Evolutionary conservation across 78 protist species (phyloP).

Genomic region (Dictyostelium brefeldianum): DNA sequence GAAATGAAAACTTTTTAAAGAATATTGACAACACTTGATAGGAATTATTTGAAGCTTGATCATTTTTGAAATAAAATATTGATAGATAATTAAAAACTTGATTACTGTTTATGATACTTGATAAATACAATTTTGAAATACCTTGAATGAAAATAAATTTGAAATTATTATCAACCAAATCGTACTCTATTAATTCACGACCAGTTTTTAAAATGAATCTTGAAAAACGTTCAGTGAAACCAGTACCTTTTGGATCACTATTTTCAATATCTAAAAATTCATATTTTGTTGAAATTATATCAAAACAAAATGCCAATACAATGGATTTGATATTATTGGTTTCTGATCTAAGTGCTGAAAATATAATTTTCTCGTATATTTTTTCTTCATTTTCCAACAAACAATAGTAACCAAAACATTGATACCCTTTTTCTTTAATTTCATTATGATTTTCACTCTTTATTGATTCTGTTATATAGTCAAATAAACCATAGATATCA

Average conservation of each 20-base stretch:
- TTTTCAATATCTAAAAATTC: background rate
- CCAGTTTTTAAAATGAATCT: background rate
- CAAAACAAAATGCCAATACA: background rate
- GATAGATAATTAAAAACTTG: background rate
- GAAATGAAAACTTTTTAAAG: background rate
- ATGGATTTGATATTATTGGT: background rate
- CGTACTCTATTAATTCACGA: background rate
- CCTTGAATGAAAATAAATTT: slow-evolving; percentile 16
- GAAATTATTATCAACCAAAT: background rate
- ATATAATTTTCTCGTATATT: background rate
- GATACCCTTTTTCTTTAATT: background rate
- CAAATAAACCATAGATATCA: background rate
- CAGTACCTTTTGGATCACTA: background rate
- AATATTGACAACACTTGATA: slow-evolving; percentile 10
- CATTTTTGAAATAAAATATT: slow-evolving; percentile 3
- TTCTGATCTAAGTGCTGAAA: background rate
- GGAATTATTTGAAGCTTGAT: slow-evolving; percentile 1
- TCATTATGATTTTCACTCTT: background rate
- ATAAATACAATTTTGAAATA: background rate
- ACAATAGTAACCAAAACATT: background rate
- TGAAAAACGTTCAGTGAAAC: slow-evolving; percentile 3
- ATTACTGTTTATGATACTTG: background rate
- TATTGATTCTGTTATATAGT: background rate
- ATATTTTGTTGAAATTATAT: background rate
- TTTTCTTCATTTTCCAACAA: background rate